Evolutionary conservation across 441 rosid species (phyloP), one percentile per base, ranked within the genome.

Genomic region (Dalechampia spathulata): DNA sequence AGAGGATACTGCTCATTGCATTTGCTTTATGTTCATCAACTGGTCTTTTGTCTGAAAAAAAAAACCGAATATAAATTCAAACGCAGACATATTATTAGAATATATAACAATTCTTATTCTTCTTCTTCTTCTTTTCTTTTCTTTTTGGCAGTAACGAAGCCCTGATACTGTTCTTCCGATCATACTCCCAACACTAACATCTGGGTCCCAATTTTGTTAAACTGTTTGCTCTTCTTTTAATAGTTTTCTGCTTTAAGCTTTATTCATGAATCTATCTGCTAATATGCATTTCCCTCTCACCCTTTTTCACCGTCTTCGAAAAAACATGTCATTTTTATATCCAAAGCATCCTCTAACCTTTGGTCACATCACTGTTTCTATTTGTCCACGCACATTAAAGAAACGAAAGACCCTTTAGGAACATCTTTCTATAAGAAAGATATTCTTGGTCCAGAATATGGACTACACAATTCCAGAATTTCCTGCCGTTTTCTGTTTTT

Each of bases 41-140:
- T 94, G 99, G 99, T 87, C 97, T 28, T 94, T 94, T 76, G 95
- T 90, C 61, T 90, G n/a, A n/a, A n/a, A n/a, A n/a, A n/a, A n/a
- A 75, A 85, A 23, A 61, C 42, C 64, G n/a, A 11, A n/a, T 22
- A 5, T 11, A 46, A 51, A 7, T 6, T 14, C 11, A 23, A 23
- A 45, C n/a, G 44, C 46, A 39, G 5, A 39, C 6, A 20, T 0
- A 11, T 13, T 21, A 21, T 21, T 57, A 57, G 62, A 50, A 27
- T 19, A 44, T 30, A 22, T n/a, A 38, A 25, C 58, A 60, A 3
- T 39, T 16, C 25, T 13, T 2, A 26, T 14, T 7, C 28, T 44
- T 27, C 13, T 16, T 26, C 25, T 14, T 13, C 1, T 15, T 16
- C 7, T 16, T 17, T 16, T 42, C 3, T 21, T 2, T 20, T 1